Conservation (phyloP, 176 grass and related monocot genomes). For the Triticum timopheevii region DNA sequence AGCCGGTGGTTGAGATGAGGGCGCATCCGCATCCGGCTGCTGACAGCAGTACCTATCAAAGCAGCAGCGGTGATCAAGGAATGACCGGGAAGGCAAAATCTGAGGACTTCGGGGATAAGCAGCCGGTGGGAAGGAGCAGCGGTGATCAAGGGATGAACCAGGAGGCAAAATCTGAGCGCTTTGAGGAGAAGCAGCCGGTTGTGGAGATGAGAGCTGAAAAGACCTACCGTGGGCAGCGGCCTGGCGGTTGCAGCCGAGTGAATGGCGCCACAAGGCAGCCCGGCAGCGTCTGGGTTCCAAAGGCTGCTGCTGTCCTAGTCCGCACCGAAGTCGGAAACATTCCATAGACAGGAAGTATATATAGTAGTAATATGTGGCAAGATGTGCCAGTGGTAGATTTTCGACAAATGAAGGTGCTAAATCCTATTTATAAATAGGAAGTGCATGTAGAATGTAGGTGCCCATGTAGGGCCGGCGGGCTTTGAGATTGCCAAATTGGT, state of each 20-base stretch:
- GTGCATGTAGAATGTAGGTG: background rate
- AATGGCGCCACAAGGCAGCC: background rate
- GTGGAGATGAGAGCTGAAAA: background rate
- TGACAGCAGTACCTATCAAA: background rate
- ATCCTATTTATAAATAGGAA: background rate
- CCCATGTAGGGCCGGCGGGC: background rate
- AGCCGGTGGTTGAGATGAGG: background rate
- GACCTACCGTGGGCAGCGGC: background rate
- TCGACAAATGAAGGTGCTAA: background rate
- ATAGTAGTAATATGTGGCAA: background rate
- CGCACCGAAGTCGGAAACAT: background rate
- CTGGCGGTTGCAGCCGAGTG: background rate
- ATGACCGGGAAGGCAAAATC: background rate
- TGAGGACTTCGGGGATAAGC: background rate
- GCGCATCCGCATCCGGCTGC: background rate
- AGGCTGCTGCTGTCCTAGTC: background rate
- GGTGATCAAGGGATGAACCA: background rate
- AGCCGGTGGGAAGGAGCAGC: background rate
- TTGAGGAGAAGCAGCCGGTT: background rate
- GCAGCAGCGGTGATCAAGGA: background rate
- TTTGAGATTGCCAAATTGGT: constrained; percentile 12
- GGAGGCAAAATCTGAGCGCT: background rate
- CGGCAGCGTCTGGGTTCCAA: constrained; percentile 32
- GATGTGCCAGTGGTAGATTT: background rate
- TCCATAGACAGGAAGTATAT: constrained; percentile 1